Evolutionary conservation across 371 early-diverging fungal genomes (phyloP).

Genomic region (Actinomortierella wolfii): DNA sequence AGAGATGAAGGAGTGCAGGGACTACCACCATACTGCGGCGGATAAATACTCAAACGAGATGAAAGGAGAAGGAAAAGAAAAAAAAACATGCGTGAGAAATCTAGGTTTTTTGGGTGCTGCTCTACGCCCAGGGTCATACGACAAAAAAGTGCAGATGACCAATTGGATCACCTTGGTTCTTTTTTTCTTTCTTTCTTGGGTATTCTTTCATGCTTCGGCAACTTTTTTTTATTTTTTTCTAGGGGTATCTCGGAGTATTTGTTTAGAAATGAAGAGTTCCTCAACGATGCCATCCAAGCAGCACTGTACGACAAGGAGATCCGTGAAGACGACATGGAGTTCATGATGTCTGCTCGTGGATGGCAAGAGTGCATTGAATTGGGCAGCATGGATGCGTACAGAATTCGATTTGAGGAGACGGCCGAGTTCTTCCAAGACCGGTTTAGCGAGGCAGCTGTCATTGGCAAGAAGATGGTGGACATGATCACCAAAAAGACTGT

Average conservation of each 20-base stretch:
- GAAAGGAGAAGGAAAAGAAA: too few species aligned
- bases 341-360: slow-evolving; percentile 86
- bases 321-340: slow-evolving; percentile 91
- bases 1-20: too few species aligned
- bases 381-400: slow-evolving; percentile 86
- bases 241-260: slow-evolving; percentile 91
- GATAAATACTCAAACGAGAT: too few species aligned
- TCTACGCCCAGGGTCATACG: too few species aligned
- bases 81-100: too few species aligned
- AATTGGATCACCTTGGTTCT: too few species aligned
- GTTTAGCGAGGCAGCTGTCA: slow-evolving; percentile 70
- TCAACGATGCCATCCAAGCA: slow-evolving; percentile 83
- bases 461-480: slow-evolving; percentile 75
- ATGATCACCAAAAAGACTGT: slow-evolving; percentile 60
- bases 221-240: slow-evolving; percentile 1
- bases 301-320: slow-evolving; percentile 82
- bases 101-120: too few species aligned
- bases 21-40: too few species aligned
- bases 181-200: not conserved
- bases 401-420: slow-evolving; percentile 81
- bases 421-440: slow-evolving; percentile 81
- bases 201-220: not conserved
- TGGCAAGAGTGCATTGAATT: slow-evolving; percentile 92
- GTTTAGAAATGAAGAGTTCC: slow-evolving; percentile 75
- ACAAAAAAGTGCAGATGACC: too few species aligned